Percentiles rank a stretch among this genome's conserved stretches.
phyloP scores from a whole-genome alignment of 805 yeast species.

The Nematodospora valgi region DNA sequence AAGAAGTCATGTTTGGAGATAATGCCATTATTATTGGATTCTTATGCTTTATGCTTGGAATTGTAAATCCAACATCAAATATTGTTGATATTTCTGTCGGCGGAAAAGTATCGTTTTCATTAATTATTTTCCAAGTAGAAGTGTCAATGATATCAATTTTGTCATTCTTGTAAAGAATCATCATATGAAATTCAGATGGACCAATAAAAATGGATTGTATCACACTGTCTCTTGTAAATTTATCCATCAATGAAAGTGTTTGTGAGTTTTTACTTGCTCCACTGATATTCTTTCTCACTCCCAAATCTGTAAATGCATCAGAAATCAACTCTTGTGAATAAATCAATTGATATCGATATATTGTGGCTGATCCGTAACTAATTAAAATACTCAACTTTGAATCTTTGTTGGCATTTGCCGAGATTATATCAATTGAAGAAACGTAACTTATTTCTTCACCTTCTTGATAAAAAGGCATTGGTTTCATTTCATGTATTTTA shows the following conservation, averaged over 20 bases:
- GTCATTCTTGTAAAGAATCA: constrained; percentile 43
- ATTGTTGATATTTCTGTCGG: constrained; percentile 39
- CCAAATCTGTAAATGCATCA: constrained; percentile 30
- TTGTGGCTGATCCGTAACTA: constrained; percentile 28
- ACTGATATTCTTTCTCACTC: constrained; percentile 17
- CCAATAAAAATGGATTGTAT: constrained; percentile 30
- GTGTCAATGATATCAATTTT: constrained; percentile 45
- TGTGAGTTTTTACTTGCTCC: constrained; percentile 1
- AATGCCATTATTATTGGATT: constrained; percentile 35
- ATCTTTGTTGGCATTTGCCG: constrained; percentile 42
- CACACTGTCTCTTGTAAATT: constrained; percentile 20
- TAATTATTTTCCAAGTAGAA: constrained; percentile 20
- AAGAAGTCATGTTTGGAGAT: constrained; percentile 51
- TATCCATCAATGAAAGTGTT: constrained; percentile 25
- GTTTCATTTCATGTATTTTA: constrained; percentile 29
- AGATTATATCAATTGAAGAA: constrained; percentile 38
- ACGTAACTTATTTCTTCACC: constrained; percentile 13
- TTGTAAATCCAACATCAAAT: constrained; percentile 53
- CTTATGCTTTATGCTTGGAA: constrained; percentile 26
- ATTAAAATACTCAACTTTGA: constrained; percentile 46
- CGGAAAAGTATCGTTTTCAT: constrained; percentile 7
- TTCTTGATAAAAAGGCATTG: constrained; percentile 18
- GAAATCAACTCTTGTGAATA: constrained; percentile 21
- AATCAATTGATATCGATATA: constrained; percentile 27
- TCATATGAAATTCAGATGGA: constrained; percentile 37